These are phyloP conservation scores for Naematelia encephala DNA, from an alignment of 768 basidiomycete genomes.

Conservation along the genomic window DNA sequence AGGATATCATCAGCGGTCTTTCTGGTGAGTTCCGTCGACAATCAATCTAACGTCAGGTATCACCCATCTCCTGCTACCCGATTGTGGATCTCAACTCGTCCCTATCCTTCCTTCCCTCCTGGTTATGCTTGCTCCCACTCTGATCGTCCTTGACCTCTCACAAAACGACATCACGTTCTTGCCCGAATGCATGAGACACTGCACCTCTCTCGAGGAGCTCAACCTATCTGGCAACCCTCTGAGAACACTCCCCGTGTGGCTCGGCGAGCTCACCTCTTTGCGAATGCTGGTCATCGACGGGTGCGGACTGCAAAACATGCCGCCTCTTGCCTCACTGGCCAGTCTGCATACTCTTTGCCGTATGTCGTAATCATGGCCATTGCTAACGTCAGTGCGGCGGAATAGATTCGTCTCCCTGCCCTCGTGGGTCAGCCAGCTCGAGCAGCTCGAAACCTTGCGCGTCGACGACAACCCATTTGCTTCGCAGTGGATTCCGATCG, in stretches of 20 bases:
- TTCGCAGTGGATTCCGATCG: conserved; percentile 83
- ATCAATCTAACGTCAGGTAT: conserved; percentile 60
- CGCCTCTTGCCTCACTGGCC: conserved; percentile 69
- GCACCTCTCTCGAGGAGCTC: conserved; percentile 81
- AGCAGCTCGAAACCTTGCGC: conserved; percentile 72
- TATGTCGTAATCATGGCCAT: conserved; percentile 15
- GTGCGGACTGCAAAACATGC: conserved; percentile 73
- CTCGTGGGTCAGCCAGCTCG: conserved; percentile 91
- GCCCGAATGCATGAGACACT: conserved; percentile 76
- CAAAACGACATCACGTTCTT: conserved; percentile 78
- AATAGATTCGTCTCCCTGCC: conserved; percentile 86
- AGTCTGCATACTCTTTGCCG: conserved; percentile 67
- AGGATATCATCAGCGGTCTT: conserved; percentile 32
- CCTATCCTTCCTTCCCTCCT: conserved; percentile 67
- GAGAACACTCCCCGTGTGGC: conserved; percentile 83
- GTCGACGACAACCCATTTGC: conserved; percentile 97
- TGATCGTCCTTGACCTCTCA: conserved; percentile 91
- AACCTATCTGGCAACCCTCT: conserved; percentile 90
- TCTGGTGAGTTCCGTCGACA: conserved; percentile 57
- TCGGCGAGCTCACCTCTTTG: conserved; percentile 70
- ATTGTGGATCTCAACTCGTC: conserved; percentile 71
- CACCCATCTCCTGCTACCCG: conserved; percentile 88
- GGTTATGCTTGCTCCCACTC: conserved; percentile 68
- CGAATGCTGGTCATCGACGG: conserved; percentile 89
- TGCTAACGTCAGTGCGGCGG: conserved; percentile 64